Evolutionary conservation across 352 stramenopile species (phyloP), one percentile per base, ranked within the genome.

Genomic region (Halophytophthora polymorphica): DNA sequence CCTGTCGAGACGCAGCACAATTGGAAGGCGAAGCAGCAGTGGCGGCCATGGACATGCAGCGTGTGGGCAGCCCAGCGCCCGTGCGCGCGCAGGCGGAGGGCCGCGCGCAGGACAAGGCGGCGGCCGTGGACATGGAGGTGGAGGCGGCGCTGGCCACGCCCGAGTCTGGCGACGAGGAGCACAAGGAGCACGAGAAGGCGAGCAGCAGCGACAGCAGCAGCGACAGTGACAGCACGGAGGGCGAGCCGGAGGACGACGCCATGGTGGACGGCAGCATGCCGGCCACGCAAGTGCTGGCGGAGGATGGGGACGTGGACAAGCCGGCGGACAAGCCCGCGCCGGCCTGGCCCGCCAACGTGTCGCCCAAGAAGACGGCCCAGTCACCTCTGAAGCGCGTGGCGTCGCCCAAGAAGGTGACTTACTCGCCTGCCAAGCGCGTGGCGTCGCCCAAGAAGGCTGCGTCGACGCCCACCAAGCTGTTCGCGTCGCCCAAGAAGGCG

Each of bases 271-370:
- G n/a, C n/a, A n/a, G 58, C 19, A 63, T 75, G 25, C 66, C 70
- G 14, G 50, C 53, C 36, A 83, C 71, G 33, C 74, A 86, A 49
- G 28, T 73, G 36, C 50, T 83, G 19, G 41, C 56, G 3, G 66
- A 71, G 2, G 60, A 77, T 12, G 49, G 63, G 11, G 48, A 56
- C 11, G 21, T 23, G 14, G 33, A 54, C 31, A 17, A 29, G 28
- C 28, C 46, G 22, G 17, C 45, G 8, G 29, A 40, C 23, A 61
- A 57, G 29, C 19, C 39, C 37, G n/a, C 6, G 4, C 4, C 25
- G 8, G 25, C 25, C 8, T 42, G 10, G 12, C 21, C 41, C 22
- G 6, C 48, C 2, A 39, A 34, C 14, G 17, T 15, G 11, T 65
- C 56, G 6, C 56, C 61, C 10, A 38, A 14, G 6, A 62, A 60